Base-by-base conservation (phyloP, 1,139 yeast species). In the Blastobotrys malaysiensis region DNA sequence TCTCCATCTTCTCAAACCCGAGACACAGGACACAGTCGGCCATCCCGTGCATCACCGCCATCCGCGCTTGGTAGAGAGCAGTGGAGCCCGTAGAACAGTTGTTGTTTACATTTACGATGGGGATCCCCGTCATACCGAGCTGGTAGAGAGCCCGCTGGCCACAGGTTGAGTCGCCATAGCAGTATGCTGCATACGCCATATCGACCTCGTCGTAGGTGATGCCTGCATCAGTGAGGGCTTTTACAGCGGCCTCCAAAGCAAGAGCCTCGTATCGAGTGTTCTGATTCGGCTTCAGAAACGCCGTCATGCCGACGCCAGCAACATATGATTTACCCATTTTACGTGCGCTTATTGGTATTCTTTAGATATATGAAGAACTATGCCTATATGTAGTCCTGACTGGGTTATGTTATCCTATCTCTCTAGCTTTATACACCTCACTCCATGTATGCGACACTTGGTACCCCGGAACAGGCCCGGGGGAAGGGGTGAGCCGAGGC, bases 21-120 rank as follows among this genome's bases (percentile, higher is more conserved):
- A 66, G 62, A 49, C 66, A 64, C 43, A 66, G 62, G 13, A 65
- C 64, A 21, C 66, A 66, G 48, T 66, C 67, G 5, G 61, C 61
- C 11, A 55, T 52, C 1, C 69, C 69, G n/a, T 63, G 52, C 26
- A 54, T 53, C 31, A 66, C 57, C 51, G 64, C 55, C 47, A 60
- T 61, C 13, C 65, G 57, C 44, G 63, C 69, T 55, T 65, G 60
- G 52, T 52, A 61, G 6, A 66, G 59, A 2, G 68, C 69, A 1
- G 69, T 62, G 27, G 69, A 66, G 5, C 69, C 69, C 2, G 69
- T 66, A 11, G 69, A 61, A 50, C 69, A 66, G 52, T 66, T 66
- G 57, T 66, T 66, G 63, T 66, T 66, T 48, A 66, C 68, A 54
- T 66, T 66, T 50, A 60, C 54, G 46, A 66, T 57, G 6, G 69